Conservation (phyloP, 2,329 filamentous ascomycete species). For the Aschersonia sp. region DNA sequence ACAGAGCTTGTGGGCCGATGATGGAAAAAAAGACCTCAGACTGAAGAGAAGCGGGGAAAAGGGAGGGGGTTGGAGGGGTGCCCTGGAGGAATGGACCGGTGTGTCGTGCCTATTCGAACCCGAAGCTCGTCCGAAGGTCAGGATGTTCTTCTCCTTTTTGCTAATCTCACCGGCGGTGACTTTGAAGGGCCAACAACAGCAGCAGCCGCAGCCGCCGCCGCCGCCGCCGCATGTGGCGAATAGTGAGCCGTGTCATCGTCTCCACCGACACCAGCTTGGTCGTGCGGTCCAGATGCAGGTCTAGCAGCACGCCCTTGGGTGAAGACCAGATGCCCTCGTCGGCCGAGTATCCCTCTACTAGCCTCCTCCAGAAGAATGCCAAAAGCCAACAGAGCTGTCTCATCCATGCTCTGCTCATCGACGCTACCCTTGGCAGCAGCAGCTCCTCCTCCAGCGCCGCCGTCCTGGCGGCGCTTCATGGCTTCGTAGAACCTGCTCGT, state of each 20-base stretch:
- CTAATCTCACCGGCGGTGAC: conserved; percentile 1
- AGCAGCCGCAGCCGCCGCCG: too few relatives aligned
- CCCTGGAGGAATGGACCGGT: too few relatives aligned
- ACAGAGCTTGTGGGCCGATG: background rate
- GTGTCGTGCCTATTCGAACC: background rate
- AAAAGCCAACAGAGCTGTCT: conserved; percentile 61
- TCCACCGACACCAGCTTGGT: too few relatives aligned
- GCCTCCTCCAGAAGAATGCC: conserved; percentile 64
- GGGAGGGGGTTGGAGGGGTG: background rate
- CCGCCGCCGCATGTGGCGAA: too few relatives aligned
- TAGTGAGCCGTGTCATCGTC: too few relatives aligned
- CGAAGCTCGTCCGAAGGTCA: background rate
- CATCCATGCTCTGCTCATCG: conserved; percentile 54
- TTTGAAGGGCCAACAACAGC: background rate
- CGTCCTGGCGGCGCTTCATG: conserved; percentile 12
- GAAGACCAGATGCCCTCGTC: conserved; percentile 56
- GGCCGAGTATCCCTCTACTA: conserved; percentile 43
- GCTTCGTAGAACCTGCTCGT: conserved; percentile 49
- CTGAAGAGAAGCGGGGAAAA: background rate
- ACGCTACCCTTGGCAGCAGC: conserved; percentile 14
- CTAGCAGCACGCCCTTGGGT: conserved; percentile 31
- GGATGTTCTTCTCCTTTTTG: background rate
- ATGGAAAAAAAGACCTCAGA: background rate
- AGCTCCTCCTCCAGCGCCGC: background rate
- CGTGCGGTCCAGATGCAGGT: too few relatives aligned